Evolutionary conservation across 1,139 yeast species (phyloP).

Genomic region (Yamadazyma sp.): DNA sequence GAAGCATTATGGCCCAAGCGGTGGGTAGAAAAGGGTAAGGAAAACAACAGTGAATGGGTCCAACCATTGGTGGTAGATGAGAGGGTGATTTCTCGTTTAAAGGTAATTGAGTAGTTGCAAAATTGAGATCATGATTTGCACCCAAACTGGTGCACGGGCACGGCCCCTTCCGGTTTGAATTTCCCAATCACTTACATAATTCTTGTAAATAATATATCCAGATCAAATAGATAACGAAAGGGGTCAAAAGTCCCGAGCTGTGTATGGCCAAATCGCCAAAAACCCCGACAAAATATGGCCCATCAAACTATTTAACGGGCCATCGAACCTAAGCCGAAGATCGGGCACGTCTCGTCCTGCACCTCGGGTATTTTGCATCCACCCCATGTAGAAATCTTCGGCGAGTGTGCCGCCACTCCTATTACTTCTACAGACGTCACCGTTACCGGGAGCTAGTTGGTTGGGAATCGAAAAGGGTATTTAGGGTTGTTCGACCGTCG

Average conservation of each 20-base stretch:
- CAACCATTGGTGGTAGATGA: slow-evolving; percentile 71
- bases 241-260: background rate
- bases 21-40: slow-evolving; percentile 76
- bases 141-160: too few species aligned
- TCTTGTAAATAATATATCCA: slow-evolving; percentile 1
- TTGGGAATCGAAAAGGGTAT: too few species aligned
- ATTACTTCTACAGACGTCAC: too few species aligned
- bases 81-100: slow-evolving; percentile 56
- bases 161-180: too few species aligned
- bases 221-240: slow-evolving; percentile 2
- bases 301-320: background rate
- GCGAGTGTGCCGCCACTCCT: background rate
- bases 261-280: slow-evolving; percentile 1
- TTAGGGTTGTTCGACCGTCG: too few species aligned
- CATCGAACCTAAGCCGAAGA: slow-evolving; percentile 1
- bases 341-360: background rate
- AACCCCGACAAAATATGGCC: slow-evolving; percentile 1
- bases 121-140: background rate
- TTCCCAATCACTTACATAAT: too few species aligned
- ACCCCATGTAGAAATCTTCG: background rate
- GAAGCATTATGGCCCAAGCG: slow-evolving; percentile 88
- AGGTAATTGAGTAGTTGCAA: slow-evolving; percentile 43
- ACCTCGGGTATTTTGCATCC: background rate
- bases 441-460: too few species aligned
- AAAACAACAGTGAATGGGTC: slow-evolving; percentile 84